Evolutionary conservation across 495 filamentous ascomycete species (phyloP).

Genomic region (Chaetomium tenue): DNA sequence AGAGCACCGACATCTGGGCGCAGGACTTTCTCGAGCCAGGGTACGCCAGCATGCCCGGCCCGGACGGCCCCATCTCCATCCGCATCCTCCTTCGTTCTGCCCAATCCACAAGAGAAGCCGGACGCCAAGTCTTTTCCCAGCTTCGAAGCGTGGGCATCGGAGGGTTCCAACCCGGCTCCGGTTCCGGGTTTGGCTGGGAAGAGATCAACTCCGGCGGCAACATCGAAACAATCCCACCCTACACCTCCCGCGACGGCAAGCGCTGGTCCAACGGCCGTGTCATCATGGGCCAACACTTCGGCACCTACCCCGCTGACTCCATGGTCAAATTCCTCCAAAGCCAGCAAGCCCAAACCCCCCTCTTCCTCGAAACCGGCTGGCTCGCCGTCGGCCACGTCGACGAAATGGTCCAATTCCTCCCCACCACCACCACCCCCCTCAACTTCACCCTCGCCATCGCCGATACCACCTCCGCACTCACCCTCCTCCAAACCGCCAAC

Average conservation of each 20-base stretch:
- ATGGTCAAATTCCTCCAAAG: conserved; percentile 2
- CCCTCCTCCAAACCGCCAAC: not conserved
- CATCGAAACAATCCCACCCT: conserved; percentile 10
- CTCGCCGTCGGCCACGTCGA: conserved; percentile 13
- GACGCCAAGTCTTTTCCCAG: conserved; percentile 6
- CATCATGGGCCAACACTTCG: conserved; percentile 7
- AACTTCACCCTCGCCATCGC: conserved; percentile 4
- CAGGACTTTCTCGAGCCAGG: conserved; percentile 11
- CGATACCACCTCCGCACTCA: not conserved
- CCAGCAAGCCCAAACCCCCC: conserved; percentile 1
- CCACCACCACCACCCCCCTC: not conserved
- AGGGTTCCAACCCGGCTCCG: conserved; percentile 1
- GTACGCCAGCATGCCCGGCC: conserved; percentile 9
- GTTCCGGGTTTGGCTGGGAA: conserved; percentile 10
- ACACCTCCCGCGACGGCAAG: conserved; percentile 5
- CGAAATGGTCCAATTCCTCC: conserved; percentile 7
- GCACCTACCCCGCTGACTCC: conserved; percentile 1
- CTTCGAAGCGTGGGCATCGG: not conserved
- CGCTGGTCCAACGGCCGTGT: conserved; percentile 6
- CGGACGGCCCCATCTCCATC: not conserved
- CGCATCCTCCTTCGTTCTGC: conserved; percentile 10
- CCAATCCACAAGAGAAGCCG: conserved; percentile 2
- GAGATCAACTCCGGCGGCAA: conserved; percentile 14
- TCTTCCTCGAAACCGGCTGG: conserved; percentile 7
- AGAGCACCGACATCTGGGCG: conserved; percentile 13